These are phyloP conservation scores for Xerocomellus amylosporus DNA, from an alignment of 768 basidiomycete genomes.

Conservation along the genomic window DNA sequence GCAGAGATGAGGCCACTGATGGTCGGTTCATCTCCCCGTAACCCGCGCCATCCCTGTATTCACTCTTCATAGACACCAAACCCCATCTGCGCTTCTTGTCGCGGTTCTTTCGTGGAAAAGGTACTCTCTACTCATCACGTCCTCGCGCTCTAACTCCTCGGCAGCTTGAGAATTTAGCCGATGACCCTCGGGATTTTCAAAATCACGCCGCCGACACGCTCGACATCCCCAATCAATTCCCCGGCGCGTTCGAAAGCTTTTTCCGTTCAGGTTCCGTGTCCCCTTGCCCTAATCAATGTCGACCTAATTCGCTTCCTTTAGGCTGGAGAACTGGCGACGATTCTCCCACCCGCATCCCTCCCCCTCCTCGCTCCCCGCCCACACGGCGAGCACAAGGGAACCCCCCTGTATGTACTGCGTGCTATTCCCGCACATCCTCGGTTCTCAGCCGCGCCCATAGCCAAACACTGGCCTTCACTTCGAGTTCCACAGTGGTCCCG, in stretches of 20 bases:
- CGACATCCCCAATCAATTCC: slow-evolving; percentile 30
- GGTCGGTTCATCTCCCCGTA: slow-evolving; percentile 43
- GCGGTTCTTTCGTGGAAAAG: slow-evolving; percentile 80
- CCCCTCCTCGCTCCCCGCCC: slow-evolving; percentile 17
- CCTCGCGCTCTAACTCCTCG: slow-evolving; percentile 1
- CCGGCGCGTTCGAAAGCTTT: slow-evolving; percentile 46
- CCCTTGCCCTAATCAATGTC: background rate
- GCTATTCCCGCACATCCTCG: background rate
- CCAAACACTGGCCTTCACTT: slow-evolving; percentile 32
- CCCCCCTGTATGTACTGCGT: slow-evolving; percentile 10
- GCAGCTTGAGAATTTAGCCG: slow-evolving; percentile 70
- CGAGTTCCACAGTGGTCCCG: slow-evolving; percentile 34
- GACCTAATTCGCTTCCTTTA: background rate
- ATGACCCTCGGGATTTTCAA: slow-evolving; percentile 74
- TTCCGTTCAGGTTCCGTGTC: slow-evolving; percentile 39
- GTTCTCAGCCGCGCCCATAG: slow-evolving; percentile 5
- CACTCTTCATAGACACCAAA: slow-evolving; percentile 58
- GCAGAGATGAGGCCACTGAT: slow-evolving; percentile 87
- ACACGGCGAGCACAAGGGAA: slow-evolving; percentile 15
- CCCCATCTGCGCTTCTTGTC: slow-evolving; percentile 81
- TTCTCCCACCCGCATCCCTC: background rate
- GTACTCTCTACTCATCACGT: slow-evolving; percentile 22
- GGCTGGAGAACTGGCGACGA: slow-evolving; percentile 3
- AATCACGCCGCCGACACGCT: slow-evolving; percentile 30
- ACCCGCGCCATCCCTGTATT: background rate